Conservation (phyloP, 2,329 filamentous ascomycete genomes). For the Akanthomyces lecanii region DNA sequence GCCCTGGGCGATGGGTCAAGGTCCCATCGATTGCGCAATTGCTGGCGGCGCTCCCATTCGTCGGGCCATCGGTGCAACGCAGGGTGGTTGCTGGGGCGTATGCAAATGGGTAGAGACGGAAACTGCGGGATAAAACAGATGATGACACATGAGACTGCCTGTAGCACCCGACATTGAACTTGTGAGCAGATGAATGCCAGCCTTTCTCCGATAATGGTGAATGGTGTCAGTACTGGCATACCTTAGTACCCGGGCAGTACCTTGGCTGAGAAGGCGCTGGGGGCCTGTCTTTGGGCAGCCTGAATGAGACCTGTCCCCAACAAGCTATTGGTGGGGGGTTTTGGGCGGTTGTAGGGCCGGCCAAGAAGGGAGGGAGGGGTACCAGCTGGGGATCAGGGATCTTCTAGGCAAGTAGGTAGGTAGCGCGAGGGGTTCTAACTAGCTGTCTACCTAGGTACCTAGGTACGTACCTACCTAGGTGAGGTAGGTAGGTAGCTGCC, state of each 20-base stretch:
- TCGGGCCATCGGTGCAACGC: not conserved
- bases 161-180: not conserved
- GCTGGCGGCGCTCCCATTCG: slow-evolving; percentile 4
- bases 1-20: not conserved
- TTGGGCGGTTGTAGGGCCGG: not conserved
- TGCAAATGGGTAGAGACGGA: not conserved
- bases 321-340: not conserved
- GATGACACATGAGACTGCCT: not conserved
- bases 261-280: no score
- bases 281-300: not conserved
- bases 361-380: not conserved
- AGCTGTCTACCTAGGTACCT: no score
- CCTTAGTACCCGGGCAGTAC: no score
- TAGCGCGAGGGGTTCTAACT: no score
- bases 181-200: not conserved
- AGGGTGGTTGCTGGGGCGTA: not conserved
- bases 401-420: no score
- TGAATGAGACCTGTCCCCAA: not conserved
- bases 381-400: not conserved
- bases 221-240: no score
- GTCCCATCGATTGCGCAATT: slow-evolving; percentile 10
- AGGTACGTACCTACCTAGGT: no score
- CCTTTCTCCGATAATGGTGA: no score
- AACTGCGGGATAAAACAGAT: not conserved
- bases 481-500: no score